Percentiles rank a stretch among this genome's conserved stretches.
These are phyloP conservation scores for Neonectria magnoliae DNA, from an alignment of 2,329 filamentous ascomycete species.

Conservation along the genomic window DNA sequence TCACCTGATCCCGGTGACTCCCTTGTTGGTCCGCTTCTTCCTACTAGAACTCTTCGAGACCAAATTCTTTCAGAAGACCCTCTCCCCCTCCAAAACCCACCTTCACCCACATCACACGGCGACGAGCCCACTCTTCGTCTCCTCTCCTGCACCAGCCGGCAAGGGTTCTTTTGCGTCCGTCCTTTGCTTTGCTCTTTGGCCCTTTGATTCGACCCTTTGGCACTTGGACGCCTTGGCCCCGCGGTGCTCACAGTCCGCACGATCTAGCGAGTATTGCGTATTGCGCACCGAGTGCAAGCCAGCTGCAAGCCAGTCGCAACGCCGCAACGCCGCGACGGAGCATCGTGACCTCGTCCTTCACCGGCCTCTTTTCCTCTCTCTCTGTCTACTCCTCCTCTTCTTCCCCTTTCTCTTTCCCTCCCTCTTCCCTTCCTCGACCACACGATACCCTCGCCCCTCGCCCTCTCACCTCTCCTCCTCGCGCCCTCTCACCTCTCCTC, in stretches of 20 bases:
- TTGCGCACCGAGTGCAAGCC: conserved; percentile 25
- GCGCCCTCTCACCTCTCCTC: conserved; percentile 9
- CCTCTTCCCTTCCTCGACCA: conserved; percentile 22
- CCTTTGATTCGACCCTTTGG: conserved; percentile 9
- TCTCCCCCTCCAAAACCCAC: conserved; percentile 39
- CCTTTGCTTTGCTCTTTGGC: conserved; percentile 22
- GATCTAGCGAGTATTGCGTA: conserved; percentile 26
- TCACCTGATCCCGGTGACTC: neutral
- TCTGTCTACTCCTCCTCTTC: neutral
- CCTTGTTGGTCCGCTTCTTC: conserved; percentile 20
- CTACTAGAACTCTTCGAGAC: conserved; percentile 37
- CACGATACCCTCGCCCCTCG: conserved; percentile 16
- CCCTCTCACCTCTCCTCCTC: neutral
- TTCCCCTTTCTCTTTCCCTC: conserved; percentile 8
- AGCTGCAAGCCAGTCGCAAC: conserved; percentile 28
- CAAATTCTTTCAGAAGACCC: conserved; percentile 29
- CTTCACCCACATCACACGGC: conserved; percentile 39
- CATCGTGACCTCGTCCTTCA: conserved; percentile 42
- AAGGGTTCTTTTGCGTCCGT: conserved; percentile 25
- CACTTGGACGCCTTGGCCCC: conserved; percentile 28
- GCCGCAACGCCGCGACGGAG: conserved; percentile 43
- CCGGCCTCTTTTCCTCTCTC: conserved; percentile 20
- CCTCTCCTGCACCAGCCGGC: conserved; percentile 19
- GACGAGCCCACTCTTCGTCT: conserved; percentile 11
- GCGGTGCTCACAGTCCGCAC: conserved; percentile 28